Percentiles rank a stretch among this genome's conserved stretches.
phyloP scores from a whole-genome alignment of 2,329 filamentous ascomycete species.

The Eurotiales sp. region DNA sequence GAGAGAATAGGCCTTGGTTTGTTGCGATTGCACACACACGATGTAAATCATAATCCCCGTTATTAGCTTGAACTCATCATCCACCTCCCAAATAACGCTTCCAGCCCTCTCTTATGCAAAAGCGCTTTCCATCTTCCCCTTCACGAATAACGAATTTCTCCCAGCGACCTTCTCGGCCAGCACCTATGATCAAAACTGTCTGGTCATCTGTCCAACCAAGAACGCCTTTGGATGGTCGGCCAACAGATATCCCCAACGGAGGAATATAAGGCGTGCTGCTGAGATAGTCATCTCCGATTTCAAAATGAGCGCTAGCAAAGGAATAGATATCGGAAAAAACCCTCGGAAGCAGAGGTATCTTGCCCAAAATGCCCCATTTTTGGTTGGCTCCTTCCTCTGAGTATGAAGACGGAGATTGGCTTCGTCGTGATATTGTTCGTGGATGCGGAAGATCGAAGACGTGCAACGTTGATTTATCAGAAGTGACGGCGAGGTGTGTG shows the following conservation, averaged over 20 bases:
- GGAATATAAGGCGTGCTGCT: conserved; percentile 40
- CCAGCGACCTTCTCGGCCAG: conserved; percentile 77
- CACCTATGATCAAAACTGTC: conserved; percentile 71
- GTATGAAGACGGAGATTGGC: conserved; percentile 30
- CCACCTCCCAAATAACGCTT: conserved; percentile 64
- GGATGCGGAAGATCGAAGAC: conserved; percentile 75
- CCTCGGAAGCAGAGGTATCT: conserved; percentile 77
- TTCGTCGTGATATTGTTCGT: conserved; percentile 29
- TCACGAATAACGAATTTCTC: conserved; percentile 77
- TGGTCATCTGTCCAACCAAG: conserved; percentile 79
- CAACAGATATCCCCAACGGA: conserved; percentile 51
- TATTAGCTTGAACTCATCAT: conserved; percentile 17
- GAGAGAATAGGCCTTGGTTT: not conserved
- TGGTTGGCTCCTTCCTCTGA: conserved; percentile 54
- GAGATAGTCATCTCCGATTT: conserved; percentile 70
- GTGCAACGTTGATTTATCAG: conserved; percentile 93
- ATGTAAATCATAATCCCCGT: conserved; percentile 16
- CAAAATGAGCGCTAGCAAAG: conserved; percentile 74
- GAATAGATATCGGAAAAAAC: conserved; percentile 89
- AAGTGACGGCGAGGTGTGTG: conserved; percentile 80
- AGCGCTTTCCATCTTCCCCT: conserved; percentile 63
- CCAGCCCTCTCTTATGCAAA: conserved; percentile 72
- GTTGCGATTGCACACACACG: not conserved
- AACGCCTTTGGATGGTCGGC: conserved; percentile 71
- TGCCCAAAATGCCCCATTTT: conserved; percentile 83